These are phyloP conservation scores for Exophiala calicioides DNA, from an alignment of 2,329 filamentous ascomycete genomes.

Conservation along the genomic window DNA sequence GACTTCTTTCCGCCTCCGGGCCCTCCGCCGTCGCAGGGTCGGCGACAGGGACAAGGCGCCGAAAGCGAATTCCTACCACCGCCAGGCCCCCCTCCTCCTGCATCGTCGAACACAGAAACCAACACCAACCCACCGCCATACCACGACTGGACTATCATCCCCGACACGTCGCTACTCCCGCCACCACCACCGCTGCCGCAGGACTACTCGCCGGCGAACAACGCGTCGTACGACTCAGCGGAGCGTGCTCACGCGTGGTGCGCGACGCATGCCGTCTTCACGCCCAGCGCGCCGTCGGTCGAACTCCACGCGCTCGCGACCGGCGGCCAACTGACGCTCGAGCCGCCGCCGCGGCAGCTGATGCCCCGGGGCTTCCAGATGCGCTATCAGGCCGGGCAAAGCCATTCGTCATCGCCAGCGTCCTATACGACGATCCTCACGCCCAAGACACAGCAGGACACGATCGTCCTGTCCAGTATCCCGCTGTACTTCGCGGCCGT, in stretches of 20 bases:
- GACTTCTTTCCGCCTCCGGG: slow-evolving; percentile 25
- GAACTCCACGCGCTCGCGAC: slow-evolving; percentile 47
- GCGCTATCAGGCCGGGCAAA: no score
- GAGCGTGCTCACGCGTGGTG: slow-evolving; percentile 60
- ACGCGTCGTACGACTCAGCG: slow-evolving; percentile 57
- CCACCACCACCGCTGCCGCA: slow-evolving; percentile 60
- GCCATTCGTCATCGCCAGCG: no score
- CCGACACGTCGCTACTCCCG: slow-evolving; percentile 60
- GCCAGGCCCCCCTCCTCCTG: slow-evolving; percentile 17
- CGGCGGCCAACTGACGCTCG: slow-evolving; percentile 48
- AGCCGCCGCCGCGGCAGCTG: slow-evolving; percentile 36
- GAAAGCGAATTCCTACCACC: slow-evolving; percentile 10
- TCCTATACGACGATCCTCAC: no score
- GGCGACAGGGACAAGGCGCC: neutral
- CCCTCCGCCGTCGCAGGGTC: slow-evolving; percentile 35
- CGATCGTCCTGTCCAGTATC: slow-evolving; percentile 54
- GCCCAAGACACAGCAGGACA: slow-evolving; percentile 48
- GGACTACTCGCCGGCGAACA: slow-evolving; percentile 57
- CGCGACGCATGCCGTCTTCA: slow-evolving; percentile 52
- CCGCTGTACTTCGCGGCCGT: slow-evolving; percentile 57
- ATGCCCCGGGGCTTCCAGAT: slow-evolving; percentile 8
- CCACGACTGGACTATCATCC: slow-evolving; percentile 63
- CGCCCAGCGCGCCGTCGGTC: slow-evolving; percentile 46
- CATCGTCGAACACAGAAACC: slow-evolving; percentile 21
- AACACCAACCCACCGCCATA: slow-evolving; percentile 54